Evolutionary conservation across 2,329 filamentous ascomycete species (phyloP).

Genomic region (Venturia carpophila): DNA sequence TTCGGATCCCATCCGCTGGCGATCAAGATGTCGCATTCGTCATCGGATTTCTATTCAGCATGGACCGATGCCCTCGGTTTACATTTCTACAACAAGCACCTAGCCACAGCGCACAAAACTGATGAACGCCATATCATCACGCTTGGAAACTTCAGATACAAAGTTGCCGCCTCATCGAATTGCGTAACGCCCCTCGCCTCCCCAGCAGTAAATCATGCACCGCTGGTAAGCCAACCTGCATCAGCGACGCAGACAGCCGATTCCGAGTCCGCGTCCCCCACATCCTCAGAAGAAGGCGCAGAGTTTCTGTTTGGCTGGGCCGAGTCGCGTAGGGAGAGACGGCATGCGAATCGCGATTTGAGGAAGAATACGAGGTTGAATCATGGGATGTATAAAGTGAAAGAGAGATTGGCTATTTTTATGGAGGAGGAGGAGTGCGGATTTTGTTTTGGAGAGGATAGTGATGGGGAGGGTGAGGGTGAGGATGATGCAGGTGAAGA

Average conservation of each 20-base stretch:
- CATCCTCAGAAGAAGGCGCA: neutral
- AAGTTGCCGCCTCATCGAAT: neutral
- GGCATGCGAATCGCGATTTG: neutral
- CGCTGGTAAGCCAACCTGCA: too few species aligned
- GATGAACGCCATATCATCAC: neutral
- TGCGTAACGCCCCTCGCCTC: neutral
- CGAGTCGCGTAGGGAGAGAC: neutral
- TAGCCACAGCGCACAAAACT: too few species aligned
- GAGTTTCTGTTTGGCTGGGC: neutral
- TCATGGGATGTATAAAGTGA: neutral
- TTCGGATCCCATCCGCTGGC: neutral
- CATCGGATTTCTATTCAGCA: neutral
- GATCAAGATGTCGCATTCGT: neutral
- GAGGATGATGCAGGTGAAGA: neutral
- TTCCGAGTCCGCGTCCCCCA: neutral
- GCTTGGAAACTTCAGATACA: neutral
- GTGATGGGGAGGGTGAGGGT: neutral
- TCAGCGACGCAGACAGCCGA: neutral
- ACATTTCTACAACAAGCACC: too few species aligned
- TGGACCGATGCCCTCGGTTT: neutral
- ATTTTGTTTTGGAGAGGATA: conserved; percentile 4
- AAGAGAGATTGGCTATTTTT: conserved; percentile 2
- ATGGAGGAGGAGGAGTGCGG: neutral
- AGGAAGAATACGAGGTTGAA: conserved; percentile 6
- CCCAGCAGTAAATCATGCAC: too few species aligned